These are phyloP conservation scores for Bathelium albidoporum DNA, from an alignment of 495 filamentous ascomycete genomes.

Conservation along the genomic window DNA sequence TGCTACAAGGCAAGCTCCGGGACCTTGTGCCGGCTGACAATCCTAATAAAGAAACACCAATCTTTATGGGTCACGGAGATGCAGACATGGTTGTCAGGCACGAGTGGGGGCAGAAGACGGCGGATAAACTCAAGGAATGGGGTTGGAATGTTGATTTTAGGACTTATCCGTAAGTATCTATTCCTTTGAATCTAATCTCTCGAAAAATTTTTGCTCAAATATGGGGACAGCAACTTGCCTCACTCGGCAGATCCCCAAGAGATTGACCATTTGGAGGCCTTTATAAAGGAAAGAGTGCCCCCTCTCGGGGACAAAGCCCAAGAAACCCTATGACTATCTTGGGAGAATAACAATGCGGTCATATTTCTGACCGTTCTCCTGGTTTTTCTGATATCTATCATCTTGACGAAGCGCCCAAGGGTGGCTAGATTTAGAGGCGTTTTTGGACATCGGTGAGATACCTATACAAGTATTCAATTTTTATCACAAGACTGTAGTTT, in stretches of 20 bases:
- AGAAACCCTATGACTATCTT: slow-evolving; percentile 12
- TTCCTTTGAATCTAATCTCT: background rate
- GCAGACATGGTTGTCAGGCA: slow-evolving; percentile 60
- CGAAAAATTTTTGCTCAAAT: background rate
- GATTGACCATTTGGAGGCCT: slow-evolving; percentile 74
- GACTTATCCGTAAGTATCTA: slow-evolving; percentile 57
- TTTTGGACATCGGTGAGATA: background rate
- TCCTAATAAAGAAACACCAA: slow-evolving; percentile 66
- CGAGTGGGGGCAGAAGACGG: slow-evolving; percentile 56
- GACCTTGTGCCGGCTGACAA: slow-evolving; percentile 52
- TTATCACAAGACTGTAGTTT: too few relatives aligned
- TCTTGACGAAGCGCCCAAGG: background rate
- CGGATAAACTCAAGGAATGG: slow-evolving; percentile 49
- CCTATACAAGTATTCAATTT: too few relatives aligned
- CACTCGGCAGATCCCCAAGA: slow-evolving; percentile 73
- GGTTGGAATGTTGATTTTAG: slow-evolving; percentile 66
- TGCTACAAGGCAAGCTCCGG: slow-evolving; percentile 61
- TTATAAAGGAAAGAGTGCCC: slow-evolving; percentile 55
- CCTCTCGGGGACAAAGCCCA: slow-evolving; percentile 27
- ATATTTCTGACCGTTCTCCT: background rate
- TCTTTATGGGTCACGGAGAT: slow-evolving; percentile 82
- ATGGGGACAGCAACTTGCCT: slow-evolving; percentile 44
- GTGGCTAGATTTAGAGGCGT: background rate
- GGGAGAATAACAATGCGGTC: background rate
- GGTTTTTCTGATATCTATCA: background rate